A percentile compares a stretch with the other conserved stretches of the same genome.
Conservation (phyloP, 78 protist genomes). For the slime mould (Dictyostelium discoideum) region dicty_2.7 NC_007089.4:1888501-1889000, state of each 20-base stretch:
- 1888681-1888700: constrained; percentile 8
- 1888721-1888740: neutral
- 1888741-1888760: neutral
- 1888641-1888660: neutral
- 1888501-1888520: neutral
- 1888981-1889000: constrained; percentile 25
- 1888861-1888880: too few species aligned
- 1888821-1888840: too few species aligned
- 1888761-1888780: neutral
- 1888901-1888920: too few species aligned
- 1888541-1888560: neutral
- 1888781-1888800: neutral
- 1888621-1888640: neutral
- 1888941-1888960: neutral
- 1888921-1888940: too few species aligned
- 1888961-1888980: neutral
- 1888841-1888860: too few species aligned
- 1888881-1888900: too few species aligned
- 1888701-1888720: constrained; percentile 13
- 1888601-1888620: neutral
- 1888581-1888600: constrained; percentile 2
- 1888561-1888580: neutral
- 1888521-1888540: neutral
- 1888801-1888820: too few species aligned
- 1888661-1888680: neutral